Conservation (phyloP, 2,329 filamentous ascomycete species). For the Ceratocystis albifundus region DNA sequence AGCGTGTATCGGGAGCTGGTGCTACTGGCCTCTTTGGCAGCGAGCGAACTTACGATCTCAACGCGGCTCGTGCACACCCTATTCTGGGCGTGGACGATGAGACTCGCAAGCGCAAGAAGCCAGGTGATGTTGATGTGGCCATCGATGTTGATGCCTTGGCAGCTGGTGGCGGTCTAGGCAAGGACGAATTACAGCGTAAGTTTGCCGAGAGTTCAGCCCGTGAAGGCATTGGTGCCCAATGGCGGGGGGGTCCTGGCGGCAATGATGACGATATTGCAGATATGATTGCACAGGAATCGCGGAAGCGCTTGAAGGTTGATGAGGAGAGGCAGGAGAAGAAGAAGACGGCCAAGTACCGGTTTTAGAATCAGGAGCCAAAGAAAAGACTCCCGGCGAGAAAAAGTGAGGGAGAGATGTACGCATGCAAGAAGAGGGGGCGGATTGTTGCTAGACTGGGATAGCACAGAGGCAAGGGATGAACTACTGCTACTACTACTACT, state of each 20-base stretch:
- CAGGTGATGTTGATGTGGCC: constrained; percentile 85
- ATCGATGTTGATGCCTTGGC: constrained; percentile 75
- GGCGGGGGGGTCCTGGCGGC: constrained; percentile 34
- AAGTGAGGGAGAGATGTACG: neutral
- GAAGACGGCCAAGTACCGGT: constrained; percentile 44
- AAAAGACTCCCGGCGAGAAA: constrained; percentile 4
- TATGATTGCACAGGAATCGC: constrained; percentile 88
- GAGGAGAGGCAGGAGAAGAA: constrained; percentile 62
- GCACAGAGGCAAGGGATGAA: no score
- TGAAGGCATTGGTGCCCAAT: constrained; percentile 56
- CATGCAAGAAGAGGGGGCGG: neutral
- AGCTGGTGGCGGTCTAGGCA: constrained; percentile 62
- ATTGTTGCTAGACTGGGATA: no score
- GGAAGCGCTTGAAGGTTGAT: constrained; percentile 82
- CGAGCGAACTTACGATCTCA: constrained; percentile 85
- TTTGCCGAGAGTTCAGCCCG: constrained; percentile 63
- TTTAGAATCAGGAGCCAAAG: constrained; percentile 28
- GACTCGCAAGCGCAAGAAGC: constrained; percentile 79
- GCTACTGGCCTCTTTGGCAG: constrained; percentile 86
- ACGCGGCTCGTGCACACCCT: constrained; percentile 46
- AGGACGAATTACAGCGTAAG: constrained; percentile 66
- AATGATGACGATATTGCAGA: constrained; percentile 82
- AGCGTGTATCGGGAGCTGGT: constrained; percentile 28
- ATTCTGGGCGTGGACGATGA: constrained; percentile 73
- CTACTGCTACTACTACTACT: no score